phyloP scores from a whole-genome alignment of 2,329 filamentous ascomycete genomes.

The Coniochaeta pulveracea region DNA sequence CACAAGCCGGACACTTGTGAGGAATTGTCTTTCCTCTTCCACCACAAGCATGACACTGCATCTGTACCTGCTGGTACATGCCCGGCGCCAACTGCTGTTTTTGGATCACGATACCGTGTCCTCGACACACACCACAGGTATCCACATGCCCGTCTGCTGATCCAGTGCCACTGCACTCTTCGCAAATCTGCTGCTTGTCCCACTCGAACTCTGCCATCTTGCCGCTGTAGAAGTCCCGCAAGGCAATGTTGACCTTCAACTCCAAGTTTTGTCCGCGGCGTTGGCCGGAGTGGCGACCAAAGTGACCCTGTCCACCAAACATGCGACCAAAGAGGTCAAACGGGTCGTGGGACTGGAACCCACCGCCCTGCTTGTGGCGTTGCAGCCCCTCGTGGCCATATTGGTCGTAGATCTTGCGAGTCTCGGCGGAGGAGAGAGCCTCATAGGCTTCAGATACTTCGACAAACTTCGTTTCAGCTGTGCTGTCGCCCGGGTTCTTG shows the following conservation, averaged over 20 bases:
- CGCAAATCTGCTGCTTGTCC: slow-evolving; percentile 92
- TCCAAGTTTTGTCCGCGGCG: slow-evolving; percentile 83
- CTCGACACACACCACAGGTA: slow-evolving; percentile 64
- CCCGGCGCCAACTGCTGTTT: slow-evolving; percentile 91
- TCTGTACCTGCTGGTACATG: slow-evolving; percentile 97
- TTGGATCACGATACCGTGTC: slow-evolving; percentile 73
- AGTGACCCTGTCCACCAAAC: slow-evolving; percentile 86
- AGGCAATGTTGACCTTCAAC: slow-evolving; percentile 64
- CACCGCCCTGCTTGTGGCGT: slow-evolving; percentile 63
- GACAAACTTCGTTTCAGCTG: slow-evolving; percentile 84
- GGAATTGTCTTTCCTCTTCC: slow-evolving; percentile 83
- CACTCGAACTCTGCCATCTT: slow-evolving; percentile 76
- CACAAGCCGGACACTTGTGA: slow-evolving; percentile 72
- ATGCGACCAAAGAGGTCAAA: slow-evolving; percentile 96
- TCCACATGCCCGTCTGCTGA: slow-evolving; percentile 75
- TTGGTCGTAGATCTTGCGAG: slow-evolving; percentile 84
- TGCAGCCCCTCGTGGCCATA: slow-evolving; percentile 87
- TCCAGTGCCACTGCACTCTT: slow-evolving; percentile 78
- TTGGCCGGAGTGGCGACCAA: slow-evolving; percentile 60
- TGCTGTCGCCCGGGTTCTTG: slow-evolving; percentile 85
- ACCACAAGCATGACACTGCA: slow-evolving; percentile 76
- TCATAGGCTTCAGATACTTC: slow-evolving; percentile 94
- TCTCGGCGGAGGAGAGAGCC: slow-evolving; percentile 66
- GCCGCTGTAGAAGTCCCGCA: slow-evolving; percentile 90
- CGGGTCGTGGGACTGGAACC: slow-evolving; percentile 62